Percentiles rank a stretch among this genome's conserved stretches.
Conservation (phyloP, 352 stramenopile species). For the Globisporangium carolinianum region DNA sequence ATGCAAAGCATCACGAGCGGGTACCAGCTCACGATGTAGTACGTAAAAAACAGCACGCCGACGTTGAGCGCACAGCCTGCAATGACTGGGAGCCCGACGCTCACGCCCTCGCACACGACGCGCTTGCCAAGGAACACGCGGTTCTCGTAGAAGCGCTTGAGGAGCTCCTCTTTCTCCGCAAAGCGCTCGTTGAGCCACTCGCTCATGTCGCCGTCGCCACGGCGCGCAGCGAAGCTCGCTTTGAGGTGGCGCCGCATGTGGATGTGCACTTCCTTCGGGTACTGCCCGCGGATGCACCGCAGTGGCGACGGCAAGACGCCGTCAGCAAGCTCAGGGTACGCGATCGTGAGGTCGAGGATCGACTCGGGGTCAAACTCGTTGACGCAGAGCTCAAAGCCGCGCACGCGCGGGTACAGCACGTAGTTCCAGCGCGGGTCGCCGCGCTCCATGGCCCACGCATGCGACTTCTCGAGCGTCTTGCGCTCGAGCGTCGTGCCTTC, state of each 20-base stretch:
- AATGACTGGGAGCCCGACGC: slow-evolving; percentile 21
- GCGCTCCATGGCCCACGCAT: slow-evolving; percentile 45
- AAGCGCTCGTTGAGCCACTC: slow-evolving; percentile 62
- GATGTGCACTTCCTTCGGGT: slow-evolving; percentile 65
- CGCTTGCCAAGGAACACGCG: slow-evolving; percentile 34
- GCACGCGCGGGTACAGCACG: slow-evolving; percentile 56
- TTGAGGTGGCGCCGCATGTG: slow-evolving; percentile 56
- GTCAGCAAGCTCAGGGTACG: slow-evolving; percentile 63
- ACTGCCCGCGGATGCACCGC: slow-evolving; percentile 55
- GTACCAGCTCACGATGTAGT: slow-evolving; percentile 23
- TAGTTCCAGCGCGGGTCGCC: slow-evolving; percentile 50
- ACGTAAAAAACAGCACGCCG: slow-evolving; percentile 26
- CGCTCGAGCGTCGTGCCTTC: slow-evolving; percentile 71
- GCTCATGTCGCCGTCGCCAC: slow-evolving; percentile 35
- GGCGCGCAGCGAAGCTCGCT: slow-evolving; percentile 30
- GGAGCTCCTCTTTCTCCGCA: slow-evolving; percentile 62
- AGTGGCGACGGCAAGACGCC: slow-evolving; percentile 66
- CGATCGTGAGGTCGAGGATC: slow-evolving; percentile 70
- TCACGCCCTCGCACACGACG: slow-evolving; percentile 21
- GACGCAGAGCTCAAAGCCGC: slow-evolving; percentile 63
- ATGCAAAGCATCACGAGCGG: slow-evolving; percentile 14
- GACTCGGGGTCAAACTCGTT: slow-evolving; percentile 58
- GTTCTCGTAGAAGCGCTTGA: slow-evolving; percentile 62
- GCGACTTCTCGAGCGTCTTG: slow-evolving; percentile 53
- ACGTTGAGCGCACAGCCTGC: slow-evolving; percentile 27